Evolutionary conservation across 768 basidiomycete species (phyloP).

Genomic region (Naganishia antarctica): DNA sequence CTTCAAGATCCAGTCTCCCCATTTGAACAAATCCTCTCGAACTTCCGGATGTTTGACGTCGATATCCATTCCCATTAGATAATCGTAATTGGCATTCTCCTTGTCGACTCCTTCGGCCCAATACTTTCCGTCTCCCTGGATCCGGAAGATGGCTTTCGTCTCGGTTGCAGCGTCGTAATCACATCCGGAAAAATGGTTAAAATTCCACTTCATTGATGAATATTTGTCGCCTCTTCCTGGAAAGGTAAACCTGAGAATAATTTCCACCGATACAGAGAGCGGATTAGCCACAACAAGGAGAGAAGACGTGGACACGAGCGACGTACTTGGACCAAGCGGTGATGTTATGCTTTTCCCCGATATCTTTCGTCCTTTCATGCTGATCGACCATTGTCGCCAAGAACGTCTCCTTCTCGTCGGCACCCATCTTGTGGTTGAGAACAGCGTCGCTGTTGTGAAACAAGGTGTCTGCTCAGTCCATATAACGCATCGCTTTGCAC

Average conservation of each 20-base stretch:
- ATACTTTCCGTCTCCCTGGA: conserved; percentile 63
- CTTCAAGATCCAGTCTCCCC: conserved; percentile 64
- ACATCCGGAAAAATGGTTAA: conserved; percentile 70
- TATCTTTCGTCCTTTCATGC: conserved; percentile 61
- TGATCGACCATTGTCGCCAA: conserved; percentile 66
- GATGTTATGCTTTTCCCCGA: conserved; percentile 62
- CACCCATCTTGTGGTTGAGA: conserved; percentile 71
- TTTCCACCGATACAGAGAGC: too few species aligned
- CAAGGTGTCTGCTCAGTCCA: too few species aligned
- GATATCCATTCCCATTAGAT: conserved; percentile 51
- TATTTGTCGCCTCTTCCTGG: conserved; percentile 65
- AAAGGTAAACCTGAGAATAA: conserved; percentile 71
- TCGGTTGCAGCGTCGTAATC: conserved; percentile 74
- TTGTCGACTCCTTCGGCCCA: conserved; percentile 77
- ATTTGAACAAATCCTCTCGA: conserved; percentile 33
- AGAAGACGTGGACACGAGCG: not conserved
- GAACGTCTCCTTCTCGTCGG: conserved; percentile 68
- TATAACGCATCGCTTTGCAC: not conserved
- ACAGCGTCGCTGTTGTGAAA: conserved; percentile 71
- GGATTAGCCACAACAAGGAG: too few species aligned
- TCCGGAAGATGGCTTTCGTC: conserved; percentile 60
- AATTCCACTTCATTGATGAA: conserved; percentile 52
- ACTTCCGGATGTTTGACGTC: conserved; percentile 80
- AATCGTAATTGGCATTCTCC: conserved; percentile 61
- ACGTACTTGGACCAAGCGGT: conserved; percentile 57